phyloP scores from a whole-genome alignment of 345 rosid genomes.

The Lumnitzera littorea region DNA sequence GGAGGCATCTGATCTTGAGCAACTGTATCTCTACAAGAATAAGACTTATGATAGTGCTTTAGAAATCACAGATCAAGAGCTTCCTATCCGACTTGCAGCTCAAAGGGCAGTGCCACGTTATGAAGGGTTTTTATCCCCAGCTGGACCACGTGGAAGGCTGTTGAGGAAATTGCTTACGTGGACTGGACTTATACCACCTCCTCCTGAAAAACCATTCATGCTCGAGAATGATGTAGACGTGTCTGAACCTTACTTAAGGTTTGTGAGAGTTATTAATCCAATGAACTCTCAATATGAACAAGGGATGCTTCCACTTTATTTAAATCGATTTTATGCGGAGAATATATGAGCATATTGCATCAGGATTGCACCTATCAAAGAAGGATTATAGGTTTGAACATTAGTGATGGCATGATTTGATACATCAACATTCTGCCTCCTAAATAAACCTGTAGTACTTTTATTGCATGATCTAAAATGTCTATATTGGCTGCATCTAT shows the following conservation, averaged over 20 bases:
- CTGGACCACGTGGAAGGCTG: conserved; percentile 89
- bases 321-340: background rate
- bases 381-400: too few relatives aligned
- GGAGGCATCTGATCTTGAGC: conserved; percentile 47
- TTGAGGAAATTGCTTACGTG: conserved; percentile 61
- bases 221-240: conserved; percentile 36
- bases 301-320: background rate
- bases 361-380: too few relatives aligned
- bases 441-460: too few relatives aligned
- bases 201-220: conserved; percentile 50
- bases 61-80: conserved; percentile 46
- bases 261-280: conserved; percentile 9
- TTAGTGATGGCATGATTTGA: too few relatives aligned
- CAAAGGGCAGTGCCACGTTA: conserved; percentile 88
- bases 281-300: conserved; percentile 2
- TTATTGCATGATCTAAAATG: too few relatives aligned
- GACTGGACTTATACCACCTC: conserved; percentile 63
- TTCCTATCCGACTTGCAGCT: conserved; percentile 87
- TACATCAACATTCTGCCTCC: too few relatives aligned
- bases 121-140: conserved; percentile 71
- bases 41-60: conserved; percentile 32
- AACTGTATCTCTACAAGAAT: conserved; percentile 36
- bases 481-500: too few relatives aligned
- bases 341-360: background rate
- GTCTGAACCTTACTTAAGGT: conserved; percentile 82